Percentiles rank a stretch among this genome's conserved stretches.
Conservation (phyloP, 495 filamentous ascomycete species). For the Trichoderma virens region DNA sequence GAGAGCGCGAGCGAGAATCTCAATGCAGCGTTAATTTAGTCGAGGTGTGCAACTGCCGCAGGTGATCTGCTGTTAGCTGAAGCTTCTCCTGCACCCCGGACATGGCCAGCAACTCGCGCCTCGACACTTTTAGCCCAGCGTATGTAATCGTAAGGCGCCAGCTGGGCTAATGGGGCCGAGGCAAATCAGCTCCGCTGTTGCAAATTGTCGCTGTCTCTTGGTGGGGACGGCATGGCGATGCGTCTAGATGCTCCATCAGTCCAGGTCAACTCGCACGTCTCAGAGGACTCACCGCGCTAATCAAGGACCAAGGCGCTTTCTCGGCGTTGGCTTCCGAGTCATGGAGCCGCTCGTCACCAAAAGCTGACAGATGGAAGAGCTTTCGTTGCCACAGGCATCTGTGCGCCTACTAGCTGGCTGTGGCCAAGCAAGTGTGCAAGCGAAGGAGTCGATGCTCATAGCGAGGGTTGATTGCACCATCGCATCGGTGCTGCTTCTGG, state of each 20-base stretch:
- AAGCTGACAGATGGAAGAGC: neutral
- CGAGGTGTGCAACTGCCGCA: neutral
- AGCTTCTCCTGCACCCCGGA: neutral
- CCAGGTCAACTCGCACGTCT: too few species aligned
- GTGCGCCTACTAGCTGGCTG: neutral
- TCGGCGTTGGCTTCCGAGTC: slow-evolving; percentile 4
- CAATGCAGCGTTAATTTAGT: neutral
- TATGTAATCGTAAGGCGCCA: neutral
- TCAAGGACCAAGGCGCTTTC: neutral
- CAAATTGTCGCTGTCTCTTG: neutral
- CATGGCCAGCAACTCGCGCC: neutral
- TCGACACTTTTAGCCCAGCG: too few species aligned
- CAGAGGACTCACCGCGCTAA: neutral
- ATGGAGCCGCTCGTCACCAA: neutral
- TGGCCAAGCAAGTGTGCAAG: neutral
- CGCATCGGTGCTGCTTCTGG: neutral
- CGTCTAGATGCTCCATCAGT: too few species aligned
- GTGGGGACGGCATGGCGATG: neutral
- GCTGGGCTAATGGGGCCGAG: neutral
- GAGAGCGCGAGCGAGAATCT: neutral
- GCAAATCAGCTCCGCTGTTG: too few species aligned
- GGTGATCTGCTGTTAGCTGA: slow-evolving; percentile 1
- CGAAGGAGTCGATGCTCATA: neutral
- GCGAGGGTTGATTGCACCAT: neutral
- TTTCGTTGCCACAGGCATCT: neutral